phyloP scores from a whole-genome alignment of 495 filamentous ascomycete species.

The Trichoderma parareesei region DNA sequence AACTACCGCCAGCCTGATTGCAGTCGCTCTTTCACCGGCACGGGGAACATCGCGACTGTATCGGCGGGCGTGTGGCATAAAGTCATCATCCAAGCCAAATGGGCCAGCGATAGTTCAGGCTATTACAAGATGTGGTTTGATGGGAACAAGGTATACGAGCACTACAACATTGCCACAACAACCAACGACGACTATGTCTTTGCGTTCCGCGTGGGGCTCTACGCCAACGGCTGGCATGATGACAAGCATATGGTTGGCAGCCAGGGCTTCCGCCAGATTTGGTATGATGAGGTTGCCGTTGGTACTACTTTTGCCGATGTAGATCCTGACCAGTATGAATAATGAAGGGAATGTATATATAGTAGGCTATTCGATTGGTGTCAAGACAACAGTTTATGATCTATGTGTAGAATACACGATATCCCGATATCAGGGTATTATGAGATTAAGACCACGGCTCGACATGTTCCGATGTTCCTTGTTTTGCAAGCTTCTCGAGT shows the following conservation, averaged over 20 bases:
- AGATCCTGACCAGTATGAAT: conserved; percentile 7
- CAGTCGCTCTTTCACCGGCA: conserved; percentile 25
- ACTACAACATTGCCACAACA: conserved; percentile 35
- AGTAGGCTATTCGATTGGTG: too few relatives aligned
- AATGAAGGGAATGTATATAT: too few relatives aligned
- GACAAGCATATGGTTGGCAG: conserved; percentile 34
- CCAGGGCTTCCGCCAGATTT: conserved; percentile 42
- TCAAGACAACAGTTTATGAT: too few relatives aligned
- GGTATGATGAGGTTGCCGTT: conserved; percentile 46
- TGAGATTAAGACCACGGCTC: too few relatives aligned
- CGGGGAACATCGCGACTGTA: conserved; percentile 30
- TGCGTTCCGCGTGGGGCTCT: conserved; percentile 47
- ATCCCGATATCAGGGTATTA: too few relatives aligned
- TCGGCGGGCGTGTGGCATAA: conserved; percentile 42
- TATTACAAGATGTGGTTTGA: conserved; percentile 45
- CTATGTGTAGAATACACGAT: too few relatives aligned
- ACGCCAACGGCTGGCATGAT: conserved; percentile 51
- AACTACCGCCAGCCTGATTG: conserved; percentile 22
- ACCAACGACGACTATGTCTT: conserved; percentile 37
- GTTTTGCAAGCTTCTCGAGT: too few relatives aligned
- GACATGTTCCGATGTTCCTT: too few relatives aligned
- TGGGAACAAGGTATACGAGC: conserved; percentile 38
- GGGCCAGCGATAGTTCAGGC: conserved; percentile 39
- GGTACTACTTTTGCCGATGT: conserved; percentile 38
- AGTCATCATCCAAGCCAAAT: conserved; percentile 40